Evolutionary conservation across 192 early-diverging fungal genomes (phyloP), one percentile per base, ranked within the genome.

Genomic region (Entomortierella lignicola): DNA sequence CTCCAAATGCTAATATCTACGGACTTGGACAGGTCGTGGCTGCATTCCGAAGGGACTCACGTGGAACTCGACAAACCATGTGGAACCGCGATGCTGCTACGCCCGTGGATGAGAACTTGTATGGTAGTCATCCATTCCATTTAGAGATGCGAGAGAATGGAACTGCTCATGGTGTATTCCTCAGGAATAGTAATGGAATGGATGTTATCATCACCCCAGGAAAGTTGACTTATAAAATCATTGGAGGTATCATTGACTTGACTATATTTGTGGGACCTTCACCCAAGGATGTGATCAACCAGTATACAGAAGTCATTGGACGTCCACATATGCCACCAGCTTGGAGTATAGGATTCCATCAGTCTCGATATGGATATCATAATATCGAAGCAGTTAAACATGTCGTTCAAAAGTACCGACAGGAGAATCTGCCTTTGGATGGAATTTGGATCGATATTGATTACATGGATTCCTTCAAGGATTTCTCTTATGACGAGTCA

Each of bases 121-220:
- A 92, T 47, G 91, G 91, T 20, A 81, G 84, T 26, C 91, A 92
- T 43, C 83, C 90, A 1, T 82, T 88, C 55, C 88, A 91, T 66
- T 80, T 90, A 39, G 91, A 92, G 81, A 75, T 91, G 47, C 84
- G 88, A 26, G 41, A 2, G 4, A 57, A 85, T 0, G 85, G 85
- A 7, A 21, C 60, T 30, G 71, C 82, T 7, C 82, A 83, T 31
- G 82, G 82, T 29, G 82, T 83, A 1, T 90, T 90, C 34, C 56
- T 92, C 55, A 72, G 87, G 60, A 91, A 87, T 62, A 83, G 85
- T n/a, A 87, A 92, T 41, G 91, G 90, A 17, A 90, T 92, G 90
- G 91, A 92, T 69, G 82, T 92, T 37, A 81, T 79, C 11, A 41
- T 88, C 51, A 69, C 71, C 2, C 75, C 82, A 29, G 44, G 56